Base-by-base conservation (phyloP, 345 rosid species). In the Populus nigra region DNA sequence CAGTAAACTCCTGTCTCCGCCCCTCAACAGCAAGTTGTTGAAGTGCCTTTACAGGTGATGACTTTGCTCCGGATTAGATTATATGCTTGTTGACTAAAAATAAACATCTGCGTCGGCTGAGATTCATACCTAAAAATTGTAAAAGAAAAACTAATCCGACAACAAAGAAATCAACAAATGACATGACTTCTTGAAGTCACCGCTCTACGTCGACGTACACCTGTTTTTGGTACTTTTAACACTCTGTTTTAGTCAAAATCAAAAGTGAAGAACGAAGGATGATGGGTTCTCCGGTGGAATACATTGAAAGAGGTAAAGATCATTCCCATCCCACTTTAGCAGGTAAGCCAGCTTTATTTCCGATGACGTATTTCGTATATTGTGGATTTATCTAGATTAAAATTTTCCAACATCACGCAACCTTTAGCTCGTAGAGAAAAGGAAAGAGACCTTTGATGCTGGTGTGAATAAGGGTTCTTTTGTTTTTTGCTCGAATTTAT, bases 281-380 rank as follows among this genome's bases (percentile, higher is more conserved):
- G 29, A 73, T 23, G 68, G 18, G 41, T 61, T 39, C 18, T 25
- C 15, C 10, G 25, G 68, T 18, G 7, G 38, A 43, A 27, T 38
- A 41, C 76, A 73, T 62, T 41, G 57, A 62, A 62, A 73, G 76
- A 20, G 17, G 68, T 59, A 3, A 38, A 13, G 23, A 73, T n/a
- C 47, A 11, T 1, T 4, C 55, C 55, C 7, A 23, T n/a, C 18
- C n/a, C 10, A 43, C 22, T 5, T 11, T 27, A 47, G 57, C 20
- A 9, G 55, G 47, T 18, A 69, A 22, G 53, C 53, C 23, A 17
- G 1, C 59, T 70, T 70, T 45, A 9, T 49, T 49, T 47, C 39
- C n/a, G 8, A 50, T n/a, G 10, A 45, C 50, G 39, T 35, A 0
- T 3, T 8, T 65, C 41, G 33, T 47, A 36, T 2, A 16, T 2